phyloP scores from a whole-genome alignment of 768 basidiomycete species.

The Collybiopsis luxurians region DNA sequence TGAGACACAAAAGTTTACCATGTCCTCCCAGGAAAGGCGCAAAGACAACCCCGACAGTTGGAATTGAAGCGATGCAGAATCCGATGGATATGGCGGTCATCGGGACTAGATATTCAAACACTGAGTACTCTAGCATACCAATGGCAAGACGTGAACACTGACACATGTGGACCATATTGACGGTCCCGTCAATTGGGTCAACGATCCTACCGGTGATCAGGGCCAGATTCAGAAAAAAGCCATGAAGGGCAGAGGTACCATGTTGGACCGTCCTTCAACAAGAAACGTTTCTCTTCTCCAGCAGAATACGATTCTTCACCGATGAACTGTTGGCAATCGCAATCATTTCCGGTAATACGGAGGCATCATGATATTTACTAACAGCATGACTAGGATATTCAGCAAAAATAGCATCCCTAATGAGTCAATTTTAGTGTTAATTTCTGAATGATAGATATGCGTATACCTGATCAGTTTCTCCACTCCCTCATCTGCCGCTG shows the following conservation, averaged over 20 bases:
- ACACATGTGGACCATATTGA: conserved; percentile 26
- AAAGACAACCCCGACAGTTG: conserved; percentile 21
- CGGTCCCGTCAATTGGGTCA: conserved; percentile 23
- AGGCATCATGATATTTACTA: background rate
- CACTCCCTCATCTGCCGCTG: conserved; percentile 19
- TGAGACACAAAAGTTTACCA: conserved; percentile 4
- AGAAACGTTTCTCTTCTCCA: conserved; percentile 21
- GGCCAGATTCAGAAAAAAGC: no score
- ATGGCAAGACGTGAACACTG: background rate
- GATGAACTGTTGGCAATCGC: conserved; percentile 15
- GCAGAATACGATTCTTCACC: conserved; percentile 24
- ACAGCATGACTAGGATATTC: conserved; percentile 18
- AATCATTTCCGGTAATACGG: background rate
- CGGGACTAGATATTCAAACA: conserved; percentile 13
- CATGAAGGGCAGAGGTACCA: no score
- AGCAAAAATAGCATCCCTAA: conserved; percentile 12
- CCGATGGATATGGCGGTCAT: conserved; percentile 23
- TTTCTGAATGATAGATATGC: background rate
- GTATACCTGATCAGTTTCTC: conserved; percentile 20
- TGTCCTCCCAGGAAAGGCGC: conserved; percentile 23
- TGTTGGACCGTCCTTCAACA: conserved; percentile 20
- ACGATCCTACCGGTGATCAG: no score
- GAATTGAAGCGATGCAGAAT: conserved; percentile 19
- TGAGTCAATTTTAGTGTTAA: background rate
- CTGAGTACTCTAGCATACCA: background rate